Evolutionary conservation across 1,284 basidiomycete genomes (phyloP), one percentile per base, ranked within the genome.

Genomic region (Tilletia horrida): DNA sequence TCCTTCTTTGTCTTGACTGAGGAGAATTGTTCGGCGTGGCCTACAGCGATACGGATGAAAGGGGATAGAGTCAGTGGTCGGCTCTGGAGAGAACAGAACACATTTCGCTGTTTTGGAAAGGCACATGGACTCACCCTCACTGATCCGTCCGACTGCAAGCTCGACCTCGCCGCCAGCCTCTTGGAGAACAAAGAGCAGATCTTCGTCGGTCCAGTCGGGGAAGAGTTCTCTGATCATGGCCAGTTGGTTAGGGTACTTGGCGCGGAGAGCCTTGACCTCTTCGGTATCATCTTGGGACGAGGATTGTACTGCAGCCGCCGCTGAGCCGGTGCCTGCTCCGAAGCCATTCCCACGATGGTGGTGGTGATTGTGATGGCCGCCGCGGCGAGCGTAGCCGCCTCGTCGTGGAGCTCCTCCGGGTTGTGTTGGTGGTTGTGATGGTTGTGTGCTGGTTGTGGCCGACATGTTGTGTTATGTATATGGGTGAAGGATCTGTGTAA

Each of bases 1-100:
- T 78, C 75, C 85, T 92, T 93, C 87, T 93, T 93, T 82, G 87
- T 88, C 74, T 88, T 88, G 72, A 93, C 91, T 61, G 90, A 88
- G 57, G 88, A 91, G 90, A 92, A 94, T 83, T 91, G 91, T 81
- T 89, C 87, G 55, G 86, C 89, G 73, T 86, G 86, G 77, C 91
- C 91, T 92, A 67, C 66, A 2, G 47, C 13, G 63, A 21, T 2
- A 16, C 16, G 66, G 14, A 35, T 25, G 18, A 25, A 27, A 43
- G 14, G 16, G 1, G 21, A 23, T 3, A 14, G 14, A 11, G 40
- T n/a, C n/a, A n/a, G n/a, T n/a, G n/a, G n/a, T n/a, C n/a, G n/a
- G n/a, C n/a, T n/a, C n/a, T n/a, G n/a, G n/a, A n/a, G n/a, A n/a
- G n/a, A n/a, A n/a, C n/a, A n/a, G n/a, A n/a, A n/a, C n/a, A n/a